These are phyloP conservation scores for Rubus parviflorus DNA, from an alignment of 306 rosid genomes.

Conservation along the genomic window DNA sequence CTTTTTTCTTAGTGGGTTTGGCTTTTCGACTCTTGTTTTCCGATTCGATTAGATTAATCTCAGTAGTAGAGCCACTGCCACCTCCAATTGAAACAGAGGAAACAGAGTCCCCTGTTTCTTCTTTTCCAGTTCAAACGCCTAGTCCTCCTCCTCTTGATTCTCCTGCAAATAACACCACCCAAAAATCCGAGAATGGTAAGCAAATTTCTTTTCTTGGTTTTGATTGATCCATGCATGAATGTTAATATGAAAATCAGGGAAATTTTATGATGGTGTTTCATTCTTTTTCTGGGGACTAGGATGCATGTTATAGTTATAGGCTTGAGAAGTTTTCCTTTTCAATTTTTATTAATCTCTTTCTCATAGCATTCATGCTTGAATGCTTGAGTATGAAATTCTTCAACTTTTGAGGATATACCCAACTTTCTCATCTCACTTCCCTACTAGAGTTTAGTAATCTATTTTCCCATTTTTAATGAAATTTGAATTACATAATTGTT, in stretches of 20 bases:
- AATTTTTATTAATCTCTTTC: neutral
- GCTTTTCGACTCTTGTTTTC: slow-evolving; percentile 40
- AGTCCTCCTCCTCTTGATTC: slow-evolving; percentile 20
- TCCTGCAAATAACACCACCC: slow-evolving; percentile 20
- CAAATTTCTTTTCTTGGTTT: neutral
- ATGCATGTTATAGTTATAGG: neutral
- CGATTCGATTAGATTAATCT: slow-evolving; percentile 24
- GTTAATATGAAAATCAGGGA: neutral
- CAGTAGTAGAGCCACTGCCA: slow-evolving; percentile 17
- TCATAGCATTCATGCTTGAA: neutral
- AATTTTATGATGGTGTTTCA: too few relatives aligned
- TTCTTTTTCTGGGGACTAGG: neutral
- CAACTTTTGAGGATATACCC: neutral
- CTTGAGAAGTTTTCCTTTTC: neutral
- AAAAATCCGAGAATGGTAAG: slow-evolving; percentile 34
- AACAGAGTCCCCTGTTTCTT: slow-evolving; percentile 19
- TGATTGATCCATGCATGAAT: slow-evolving; percentile 5
- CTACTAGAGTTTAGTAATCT: neutral
- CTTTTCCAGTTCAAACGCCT: slow-evolving; percentile 15
- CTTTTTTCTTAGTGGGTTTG: slow-evolving; percentile 39
- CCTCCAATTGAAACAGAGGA: slow-evolving; percentile 13
- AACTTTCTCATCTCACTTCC: neutral
- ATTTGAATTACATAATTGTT: too few relatives aligned
- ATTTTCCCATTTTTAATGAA: too few relatives aligned
- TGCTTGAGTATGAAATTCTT: neutral